phyloP scores from a whole-genome alignment of 2,329 filamentous ascomycete genomes.

The Cryphonectria radicalis region DNA sequence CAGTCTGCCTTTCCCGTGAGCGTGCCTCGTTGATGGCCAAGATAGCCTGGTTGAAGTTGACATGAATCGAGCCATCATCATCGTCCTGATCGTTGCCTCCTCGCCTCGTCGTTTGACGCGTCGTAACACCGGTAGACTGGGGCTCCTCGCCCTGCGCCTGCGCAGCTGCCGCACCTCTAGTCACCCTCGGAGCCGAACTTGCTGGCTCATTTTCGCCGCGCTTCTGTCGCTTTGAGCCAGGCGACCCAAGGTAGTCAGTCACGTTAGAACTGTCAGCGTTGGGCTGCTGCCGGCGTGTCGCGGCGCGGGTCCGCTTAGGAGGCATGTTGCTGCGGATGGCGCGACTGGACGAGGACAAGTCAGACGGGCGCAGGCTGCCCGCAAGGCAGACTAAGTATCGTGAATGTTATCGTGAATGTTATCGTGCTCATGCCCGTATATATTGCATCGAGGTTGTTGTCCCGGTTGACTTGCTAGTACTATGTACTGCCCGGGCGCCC shows the following conservation, averaged over 20 bases:
- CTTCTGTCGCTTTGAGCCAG: conserved; percentile 11
- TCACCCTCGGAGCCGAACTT: background rate
- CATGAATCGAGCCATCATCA: conserved; percentile 14
- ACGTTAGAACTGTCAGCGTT: conserved; percentile 12
- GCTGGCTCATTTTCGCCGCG: background rate
- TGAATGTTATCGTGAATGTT: background rate
- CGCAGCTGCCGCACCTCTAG: conserved; percentile 2
- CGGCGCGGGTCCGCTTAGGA: conserved; percentile 5
- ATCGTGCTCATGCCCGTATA: background rate
- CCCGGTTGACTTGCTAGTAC: background rate
- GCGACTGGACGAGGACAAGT: background rate
- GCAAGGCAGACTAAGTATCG: background rate
- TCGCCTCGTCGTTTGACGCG: conserved; percentile 4
- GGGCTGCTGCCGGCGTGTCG: conserved; percentile 4
- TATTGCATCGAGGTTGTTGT: background rate
- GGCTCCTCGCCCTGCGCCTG: background rate
- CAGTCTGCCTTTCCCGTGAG: background rate
- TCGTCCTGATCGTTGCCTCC: conserved; percentile 7
- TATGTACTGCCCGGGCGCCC: no score
- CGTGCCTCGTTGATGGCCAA: conserved; percentile 22
- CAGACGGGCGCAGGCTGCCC: background rate
- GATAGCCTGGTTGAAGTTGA: conserved; percentile 10
- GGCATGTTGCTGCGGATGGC: conserved; percentile 17
- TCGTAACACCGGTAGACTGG: background rate
- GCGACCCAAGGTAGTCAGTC: conserved; percentile 20